Evolutionary conservation across 129 eudicot genomes (phyloP).

Genomic region (Heracleum sosnowskyi): DNA sequence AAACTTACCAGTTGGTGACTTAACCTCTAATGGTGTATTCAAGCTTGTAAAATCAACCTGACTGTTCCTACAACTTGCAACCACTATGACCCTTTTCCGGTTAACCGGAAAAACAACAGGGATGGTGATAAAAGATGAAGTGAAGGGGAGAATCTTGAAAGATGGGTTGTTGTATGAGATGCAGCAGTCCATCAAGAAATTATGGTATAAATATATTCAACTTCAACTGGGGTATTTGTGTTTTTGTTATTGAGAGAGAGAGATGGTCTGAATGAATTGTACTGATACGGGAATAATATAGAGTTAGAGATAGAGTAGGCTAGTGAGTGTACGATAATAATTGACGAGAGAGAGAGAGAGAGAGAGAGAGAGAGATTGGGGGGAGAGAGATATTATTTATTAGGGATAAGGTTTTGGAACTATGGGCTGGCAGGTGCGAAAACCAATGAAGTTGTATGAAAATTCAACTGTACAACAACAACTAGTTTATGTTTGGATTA

Average conservation of each 20-base stretch:
- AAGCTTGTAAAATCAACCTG: constrained; percentile 42
- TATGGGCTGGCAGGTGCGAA: background rate
- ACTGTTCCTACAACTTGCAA: constrained; percentile 3
- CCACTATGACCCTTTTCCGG: constrained; percentile 19
- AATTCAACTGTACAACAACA: background rate
- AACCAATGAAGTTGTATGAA: background rate
- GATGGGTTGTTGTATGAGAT: constrained; percentile 26
- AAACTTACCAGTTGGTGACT: constrained; percentile 52
- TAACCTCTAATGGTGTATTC: constrained; percentile 60
- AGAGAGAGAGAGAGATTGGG: background rate
- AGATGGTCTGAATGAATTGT: background rate
- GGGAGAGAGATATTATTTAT: too few species aligned
- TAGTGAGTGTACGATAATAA: background rate
- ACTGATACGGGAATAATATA: background rate
- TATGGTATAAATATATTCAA: too few species aligned
- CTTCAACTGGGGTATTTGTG: background rate
- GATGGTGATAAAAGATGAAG: background rate
- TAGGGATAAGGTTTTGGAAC: background rate
- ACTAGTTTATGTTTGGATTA: background rate
- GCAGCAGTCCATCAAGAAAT: constrained; percentile 44
- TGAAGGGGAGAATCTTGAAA: background rate
- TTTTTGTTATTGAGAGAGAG: background rate
- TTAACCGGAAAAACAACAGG: background rate
- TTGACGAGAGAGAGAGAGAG: background rate
- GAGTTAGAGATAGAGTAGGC: background rate